phyloP scores from a whole-genome alignment of 2,329 filamentous ascomycete genomes.

The Canariomyces notabilis region DNA sequence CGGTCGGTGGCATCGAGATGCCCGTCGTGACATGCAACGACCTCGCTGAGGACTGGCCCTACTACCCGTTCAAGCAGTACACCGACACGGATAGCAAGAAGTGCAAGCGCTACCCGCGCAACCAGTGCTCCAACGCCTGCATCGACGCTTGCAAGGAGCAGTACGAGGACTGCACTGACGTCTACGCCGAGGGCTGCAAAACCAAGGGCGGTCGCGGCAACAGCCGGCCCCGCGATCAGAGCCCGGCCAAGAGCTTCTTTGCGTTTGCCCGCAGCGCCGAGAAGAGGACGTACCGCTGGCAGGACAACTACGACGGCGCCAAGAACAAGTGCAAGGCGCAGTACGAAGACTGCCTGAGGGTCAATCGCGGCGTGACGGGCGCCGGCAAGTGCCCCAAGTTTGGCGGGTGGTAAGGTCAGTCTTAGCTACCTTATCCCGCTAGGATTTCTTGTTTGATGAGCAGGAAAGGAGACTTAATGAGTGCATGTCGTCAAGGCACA shows the following conservation, averaged over 20 bases:
- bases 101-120: slow-evolving; percentile 42
- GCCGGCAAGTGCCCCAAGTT: slow-evolving; percentile 34
- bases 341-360: slow-evolving; percentile 43
- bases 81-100: slow-evolving; percentile 36
- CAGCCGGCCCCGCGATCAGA: neutral
- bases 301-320: slow-evolving; percentile 28
- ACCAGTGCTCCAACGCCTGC: slow-evolving; percentile 38
- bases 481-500: neutral
- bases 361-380: slow-evolving; percentile 37
- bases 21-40: slow-evolving; percentile 54
- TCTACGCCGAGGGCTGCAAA: slow-evolving; percentile 47
- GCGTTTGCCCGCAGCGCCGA: slow-evolving; percentile 14
- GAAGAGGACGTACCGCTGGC: slow-evolving; percentile 25
- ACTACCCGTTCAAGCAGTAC: slow-evolving; percentile 50
- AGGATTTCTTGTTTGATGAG: neutral
- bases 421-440: neutral
- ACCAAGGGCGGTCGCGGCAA: slow-evolving; percentile 18
- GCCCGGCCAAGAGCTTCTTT: slow-evolving; percentile 7
- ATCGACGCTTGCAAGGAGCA: slow-evolving; percentile 50
- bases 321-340: slow-evolving; percentile 43
- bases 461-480: neutral
- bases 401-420: slow-evolving; percentile 6
- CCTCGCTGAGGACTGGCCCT: slow-evolving; percentile 36
- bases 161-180: slow-evolving; percentile 42
- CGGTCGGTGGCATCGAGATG: slow-evolving; percentile 47